Base-by-base conservation (phyloP, 148 eudicot species). In the Fagopyrum tataricum region DNA sequence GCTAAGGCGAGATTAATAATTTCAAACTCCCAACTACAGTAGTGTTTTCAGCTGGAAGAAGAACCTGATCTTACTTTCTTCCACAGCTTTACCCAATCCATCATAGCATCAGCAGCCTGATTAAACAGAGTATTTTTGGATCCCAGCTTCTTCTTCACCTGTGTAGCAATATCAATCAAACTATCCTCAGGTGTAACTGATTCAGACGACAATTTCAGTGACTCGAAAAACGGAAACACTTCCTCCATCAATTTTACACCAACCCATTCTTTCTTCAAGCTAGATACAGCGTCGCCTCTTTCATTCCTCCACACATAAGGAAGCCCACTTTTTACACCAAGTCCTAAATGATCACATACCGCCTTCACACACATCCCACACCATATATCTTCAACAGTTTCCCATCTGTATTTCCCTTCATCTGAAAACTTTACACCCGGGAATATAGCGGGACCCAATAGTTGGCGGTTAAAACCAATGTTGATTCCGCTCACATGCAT, bases 261-360 rank as follows among this genome's bases (percentile, higher is more conserved):
- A 82, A 86, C 86, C 99, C 97, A 90, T 71, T 90, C 97, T 81
- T 92, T 95, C 87, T 90, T 90, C 94, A 92, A 81, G 78, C 92
- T 87, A 78, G 86, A 87, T 9, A 91, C 62, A 21, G 92, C 86
- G 73, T 87, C 84, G 1, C 97, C 99, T 76, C 96, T 84, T 70
- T 95, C 99, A 20, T 88, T 80, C 71, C 98, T 88, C 91, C 88
- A 91, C 44, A 94, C 97, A 46, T 94, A 94, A 0, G 98, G 97
- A 72, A 91, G 73, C 78, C 97, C 98, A 44, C 81, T 91, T 72
- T 94, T 94, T 68, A 94, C 97, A 37, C 98, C 98, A 7, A 82
- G 59, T 61, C 86, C 83, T 80, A 94, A 37, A 78, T 94, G 97
- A 78, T 90, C 96, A 43, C 92, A 88, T 0, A 90, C 82, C 20